Base-by-base conservation (phyloP, 345 rosid genomes). In the Limnanthes douglasii region DNA sequence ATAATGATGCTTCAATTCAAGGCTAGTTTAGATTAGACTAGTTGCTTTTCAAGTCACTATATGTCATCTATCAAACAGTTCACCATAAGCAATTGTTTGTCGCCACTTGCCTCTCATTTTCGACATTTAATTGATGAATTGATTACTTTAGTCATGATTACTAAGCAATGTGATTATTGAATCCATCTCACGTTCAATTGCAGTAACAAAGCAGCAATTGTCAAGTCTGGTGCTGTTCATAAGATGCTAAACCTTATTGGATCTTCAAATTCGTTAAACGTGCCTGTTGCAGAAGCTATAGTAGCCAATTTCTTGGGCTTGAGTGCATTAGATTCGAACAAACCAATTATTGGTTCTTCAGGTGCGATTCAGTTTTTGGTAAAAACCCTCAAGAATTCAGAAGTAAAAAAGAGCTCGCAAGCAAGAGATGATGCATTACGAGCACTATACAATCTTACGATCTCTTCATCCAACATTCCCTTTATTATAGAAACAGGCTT, bases 161-260 rank as follows among this genome's bases (percentile, higher is more conserved):
- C n/a, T n/a, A n/a, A n/a, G n/a, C n/a, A n/a, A n/a, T n/a, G n/a
- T n/a, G n/a, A n/a, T n/a, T n/a, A n/a, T n/a, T n/a, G n/a, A n/a
- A n/a, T n/a, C n/a, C n/a, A n/a, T n/a, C n/a, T n/a, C n/a, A n/a
- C n/a, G n/a, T n/a, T n/a, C n/a, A n/a, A n/a, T 48, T 68, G 53
- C 72, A 90, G 98, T 79, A 90, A 90, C 55, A 90, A 90, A 66
- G 95, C 95, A 37, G 94, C 98, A 42, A 80, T 90, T 62, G 92
- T 84, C n/a, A 80, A 90, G 57, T 84, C 95, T 11, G 98, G 98
- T 3, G 92, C 95, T 17, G 79, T 84, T 37, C 98, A 90, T 53
- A 84, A 80, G 63, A 77, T 90, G 92, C 51, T 90, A 27, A 74
- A 60, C 74, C 72, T 90, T 7, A 74, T 84, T 15, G 92, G 80